phyloP scores from a whole-genome alignment of 345 rosid genomes.

The Lepidium aucheri region DNA sequence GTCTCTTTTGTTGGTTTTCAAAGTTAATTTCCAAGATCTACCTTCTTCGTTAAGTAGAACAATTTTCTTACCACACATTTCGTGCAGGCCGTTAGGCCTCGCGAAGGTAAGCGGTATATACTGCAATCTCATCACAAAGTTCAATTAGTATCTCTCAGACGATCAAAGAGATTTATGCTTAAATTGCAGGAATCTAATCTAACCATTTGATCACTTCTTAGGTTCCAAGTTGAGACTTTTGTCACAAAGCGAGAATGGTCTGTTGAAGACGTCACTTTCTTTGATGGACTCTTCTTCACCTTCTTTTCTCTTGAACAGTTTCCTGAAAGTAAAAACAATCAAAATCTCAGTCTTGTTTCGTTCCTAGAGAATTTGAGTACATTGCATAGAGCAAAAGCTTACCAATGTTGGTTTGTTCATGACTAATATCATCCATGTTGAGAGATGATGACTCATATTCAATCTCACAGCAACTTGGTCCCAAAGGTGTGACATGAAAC shows the following conservation, averaged over 20 bases:
- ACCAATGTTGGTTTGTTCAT: slow-evolving; percentile 4
- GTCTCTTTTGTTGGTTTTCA: not conserved
- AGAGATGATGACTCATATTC: slow-evolving; percentile 1
- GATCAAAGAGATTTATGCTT: not conserved
- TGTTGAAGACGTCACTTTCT: not conserved
- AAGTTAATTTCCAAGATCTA: not conserved
- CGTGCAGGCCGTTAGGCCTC: slow-evolving; percentile 4
- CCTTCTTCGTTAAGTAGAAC: not conserved
- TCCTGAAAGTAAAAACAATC: not conserved
- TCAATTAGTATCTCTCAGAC: not conserved
- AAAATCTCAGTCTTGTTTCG: not conserved
- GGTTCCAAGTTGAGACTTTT: slow-evolving; percentile 2
- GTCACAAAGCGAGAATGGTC: not conserved
- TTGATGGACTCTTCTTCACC: not conserved
- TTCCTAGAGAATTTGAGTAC: not conserved
- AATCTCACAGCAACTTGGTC: slow-evolving; percentile 19
- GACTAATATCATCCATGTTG: not conserved
- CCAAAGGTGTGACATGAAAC: not conserved
- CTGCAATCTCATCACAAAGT: not conserved
- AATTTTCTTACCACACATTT: slow-evolving; percentile 1
- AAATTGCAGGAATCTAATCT: not conserved
- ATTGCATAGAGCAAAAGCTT: not conserved
- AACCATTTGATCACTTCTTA: slow-evolving; percentile 4
- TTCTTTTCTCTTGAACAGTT: not conserved
- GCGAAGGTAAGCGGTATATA: slow-evolving; percentile 1